Evolutionary conservation across 2,329 filamentous ascomycete species (phyloP), one percentile per base, ranked within the genome.

Genomic region (Cercospora zeina): DNA sequence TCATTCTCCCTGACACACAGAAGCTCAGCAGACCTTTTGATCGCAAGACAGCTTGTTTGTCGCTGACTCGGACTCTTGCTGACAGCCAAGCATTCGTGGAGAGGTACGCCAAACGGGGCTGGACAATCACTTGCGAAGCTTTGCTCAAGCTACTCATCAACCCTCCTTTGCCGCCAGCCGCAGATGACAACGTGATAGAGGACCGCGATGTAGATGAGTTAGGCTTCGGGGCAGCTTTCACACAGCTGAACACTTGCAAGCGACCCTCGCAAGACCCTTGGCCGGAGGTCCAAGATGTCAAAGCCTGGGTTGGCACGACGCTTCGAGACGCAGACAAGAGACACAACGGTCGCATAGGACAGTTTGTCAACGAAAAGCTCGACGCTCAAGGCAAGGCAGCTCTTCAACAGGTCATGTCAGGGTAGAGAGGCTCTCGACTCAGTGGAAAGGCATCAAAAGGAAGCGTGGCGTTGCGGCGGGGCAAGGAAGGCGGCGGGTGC

Each of bases 131-230:
- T 2, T 95, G 91, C 73, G 90, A 93, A 73, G 87, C 89, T n/a
- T 82, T 99, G 62, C 83, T 99, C 45, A 91, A 93, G 70, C 83
- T 97, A 13, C 83, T 99, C 7, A 89, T 93, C 73, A 96, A 96
- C 77, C 91, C 93, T 27, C 93, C 93, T 36, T 84, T 93, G 4
- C 82, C 82, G 13, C 79, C 83, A 6, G 78, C 81, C 14, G 85
- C 88, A 1, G 87, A 88, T 61, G 87, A 89, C 61, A 91, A 96
- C 68, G 79, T 90, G 55, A 88, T 96, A 66, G 85, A 87, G 10
- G 95, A 97, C 74, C 88, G 91, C 2, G 93, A 97, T 71, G 90
- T 96, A 27, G 95, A 99, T 71, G 95, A 99, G 74, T 87, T 97
- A 68, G 89, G 91, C 30, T 99, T 99, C 72, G 95, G 95, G 27